A percentile compares a stretch with the other conserved stretches of the same genome.
These are phyloP conservation scores for Brassica nigra DNA, from an alignment of 345 rosid genomes.

Conservation along the genomic window DNA sequence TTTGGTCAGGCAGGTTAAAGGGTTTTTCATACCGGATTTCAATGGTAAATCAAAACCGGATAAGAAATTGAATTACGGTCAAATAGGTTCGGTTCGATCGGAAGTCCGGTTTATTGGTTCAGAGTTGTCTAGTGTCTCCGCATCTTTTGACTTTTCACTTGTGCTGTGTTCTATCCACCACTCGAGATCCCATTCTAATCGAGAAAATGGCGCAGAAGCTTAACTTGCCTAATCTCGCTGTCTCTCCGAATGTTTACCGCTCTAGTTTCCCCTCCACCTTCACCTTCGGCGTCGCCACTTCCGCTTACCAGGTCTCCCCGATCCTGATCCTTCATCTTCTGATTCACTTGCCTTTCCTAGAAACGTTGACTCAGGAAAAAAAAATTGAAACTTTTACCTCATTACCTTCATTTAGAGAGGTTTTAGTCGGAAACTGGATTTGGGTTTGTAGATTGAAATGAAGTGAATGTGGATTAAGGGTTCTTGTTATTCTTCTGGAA, in stretches of 20 bases:
- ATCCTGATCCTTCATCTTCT: not conserved
- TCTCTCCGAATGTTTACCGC: constrained; percentile 35
- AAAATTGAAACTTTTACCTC: not conserved
- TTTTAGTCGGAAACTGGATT: not conserved
- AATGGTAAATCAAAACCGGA: not conserved
- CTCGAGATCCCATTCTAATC: not conserved
- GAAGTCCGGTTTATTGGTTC: not conserved
- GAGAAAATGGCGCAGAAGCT: constrained; percentile 41
- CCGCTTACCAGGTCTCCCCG: constrained; percentile 58
- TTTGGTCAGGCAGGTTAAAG: not conserved
- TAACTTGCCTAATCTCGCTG: constrained; percentile 23
- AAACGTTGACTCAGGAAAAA: constrained; percentile 7
- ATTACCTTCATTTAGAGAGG: not conserved
- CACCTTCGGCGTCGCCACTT: constrained; percentile 62
- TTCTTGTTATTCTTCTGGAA: not conserved
- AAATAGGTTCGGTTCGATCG: not conserved
- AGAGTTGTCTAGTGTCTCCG: constrained; percentile 1
- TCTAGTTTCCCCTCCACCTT: constrained; percentile 52
- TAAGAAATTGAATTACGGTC: not conserved
- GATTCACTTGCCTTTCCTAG: not conserved
- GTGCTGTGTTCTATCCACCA: not conserved
- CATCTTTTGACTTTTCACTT: not conserved
- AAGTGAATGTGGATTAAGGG: too few species aligned
- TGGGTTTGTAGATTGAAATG: not conserved
- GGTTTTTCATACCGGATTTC: not conserved